Evolutionary conservation across 331 rosid species (phyloP).

Genomic region (Malus hybrid): DNA sequence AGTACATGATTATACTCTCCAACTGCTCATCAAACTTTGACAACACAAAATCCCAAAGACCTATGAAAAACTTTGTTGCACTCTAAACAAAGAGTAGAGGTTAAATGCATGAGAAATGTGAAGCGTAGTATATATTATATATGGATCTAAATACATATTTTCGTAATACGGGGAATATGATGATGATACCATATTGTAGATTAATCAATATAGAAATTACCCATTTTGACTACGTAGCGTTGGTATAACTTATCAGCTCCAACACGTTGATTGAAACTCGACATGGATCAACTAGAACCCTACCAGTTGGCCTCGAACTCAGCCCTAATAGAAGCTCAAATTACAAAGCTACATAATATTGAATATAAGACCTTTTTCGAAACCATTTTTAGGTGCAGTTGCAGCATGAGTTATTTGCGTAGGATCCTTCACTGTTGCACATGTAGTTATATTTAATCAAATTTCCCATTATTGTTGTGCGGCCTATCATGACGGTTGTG

Average conservation of each 20-base stretch:
- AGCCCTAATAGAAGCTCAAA: too few species aligned
- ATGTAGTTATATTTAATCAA: background rate
- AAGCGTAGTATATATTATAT: background rate
- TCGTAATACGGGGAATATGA: too few species aligned
- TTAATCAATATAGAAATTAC: too few species aligned
- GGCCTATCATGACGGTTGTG: background rate
- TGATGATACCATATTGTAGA: too few species aligned
- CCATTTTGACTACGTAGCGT: too few species aligned
- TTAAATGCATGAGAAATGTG: background rate
- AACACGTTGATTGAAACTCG: too few species aligned
- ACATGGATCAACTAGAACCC: too few species aligned
- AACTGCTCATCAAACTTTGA: background rate
- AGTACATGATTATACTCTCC: background rate
- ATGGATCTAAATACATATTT: too few species aligned
- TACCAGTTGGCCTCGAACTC: too few species aligned
- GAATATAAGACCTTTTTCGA: background rate
- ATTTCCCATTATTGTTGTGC: background rate
- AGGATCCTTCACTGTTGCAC: background rate
- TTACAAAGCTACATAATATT: too few species aligned
- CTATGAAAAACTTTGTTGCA: background rate
- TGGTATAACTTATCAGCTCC: too few species aligned
- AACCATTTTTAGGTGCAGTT: background rate
- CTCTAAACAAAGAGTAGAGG: background rate
- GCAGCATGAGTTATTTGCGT: background rate
- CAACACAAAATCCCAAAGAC: background rate